Base-by-base conservation (phyloP, 495 filamentous ascomycete genomes). In the Penicillium cosmopolitanum region DNA sequence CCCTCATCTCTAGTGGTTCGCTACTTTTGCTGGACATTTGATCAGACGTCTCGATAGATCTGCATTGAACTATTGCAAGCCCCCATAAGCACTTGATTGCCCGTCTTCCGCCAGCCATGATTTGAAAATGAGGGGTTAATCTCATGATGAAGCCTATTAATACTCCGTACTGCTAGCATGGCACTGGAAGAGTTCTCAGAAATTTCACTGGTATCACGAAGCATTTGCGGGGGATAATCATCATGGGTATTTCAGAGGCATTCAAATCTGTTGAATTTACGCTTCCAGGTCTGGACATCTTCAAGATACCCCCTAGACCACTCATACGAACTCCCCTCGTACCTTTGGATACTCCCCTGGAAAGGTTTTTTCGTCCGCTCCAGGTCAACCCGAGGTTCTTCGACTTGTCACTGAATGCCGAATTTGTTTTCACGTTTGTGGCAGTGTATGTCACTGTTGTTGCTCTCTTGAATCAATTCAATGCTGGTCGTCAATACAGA, bases 401-500 rank as follows among this genome's bases (percentile, higher is more conserved):
- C 21, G 21, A 51, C 13, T 7, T 47, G 4, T 56, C 56, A 6
- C 9, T 60, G 11, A 19, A 54, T 21, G n/a, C 56, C 9, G 28
- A 36, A 8, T 50, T 59, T 19, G 55, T 59, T 42, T 15, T 66
- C 34, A 59, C 63, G n/a, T 66, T 66, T 19, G 40, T 42, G 11
- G 33, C 35, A 7, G 33, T 53, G 9, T 66, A 66, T 46, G 48
- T 60, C 18, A 40, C 52, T 10, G 43, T 53, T 0, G 63, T 66
- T 3, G 13, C 62, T 16, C 53, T 59, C 18, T 47, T 62, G 56
- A 66, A 59, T 36, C 33, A 44, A 53, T 55, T 57, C 40, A 66
- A 66, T 40, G 53, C 56, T 16, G 31, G 42, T n/a, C 46, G 63
- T 12, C 38, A 60, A 12, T 50, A 44, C 38, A 52, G 34, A 44